Conservation (phyloP, 352 stramenopile species). For the Globisporangium iwayamae region DNA sequence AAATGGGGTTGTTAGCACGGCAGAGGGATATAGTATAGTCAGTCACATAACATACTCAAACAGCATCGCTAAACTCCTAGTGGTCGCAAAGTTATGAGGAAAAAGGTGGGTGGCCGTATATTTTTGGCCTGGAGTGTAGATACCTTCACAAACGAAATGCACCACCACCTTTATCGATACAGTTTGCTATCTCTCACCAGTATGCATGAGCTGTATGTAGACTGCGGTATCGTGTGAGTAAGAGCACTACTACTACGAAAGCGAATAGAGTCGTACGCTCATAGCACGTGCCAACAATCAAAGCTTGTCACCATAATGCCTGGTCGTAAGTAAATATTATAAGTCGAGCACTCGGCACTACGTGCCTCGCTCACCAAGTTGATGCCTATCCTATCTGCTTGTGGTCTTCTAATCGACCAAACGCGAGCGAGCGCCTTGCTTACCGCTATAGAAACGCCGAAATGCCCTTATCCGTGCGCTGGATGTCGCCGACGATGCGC, state of each 20-base stretch:
- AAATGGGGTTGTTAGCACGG: too few species aligned
- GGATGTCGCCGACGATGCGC: conserved; percentile 15
- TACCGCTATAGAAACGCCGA: conserved; percentile 11
- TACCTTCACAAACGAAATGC: neutral
- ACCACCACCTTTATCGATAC: neutral
- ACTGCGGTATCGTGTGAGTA: neutral
- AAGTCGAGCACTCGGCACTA: neutral
- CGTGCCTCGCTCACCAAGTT: neutral
- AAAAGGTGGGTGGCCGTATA: too few species aligned
- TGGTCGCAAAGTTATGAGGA: too few species aligned
- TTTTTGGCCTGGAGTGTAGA: too few species aligned
- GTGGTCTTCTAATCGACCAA: neutral
- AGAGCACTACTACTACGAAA: neutral
- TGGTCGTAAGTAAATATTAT: conserved; percentile 4
- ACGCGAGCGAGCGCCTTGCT: neutral
- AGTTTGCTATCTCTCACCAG: too few species aligned
- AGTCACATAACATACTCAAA: too few species aligned
- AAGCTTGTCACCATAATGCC: neutral
- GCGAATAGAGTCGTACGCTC: neutral
- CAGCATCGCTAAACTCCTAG: too few species aligned
- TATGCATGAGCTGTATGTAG: too few species aligned
- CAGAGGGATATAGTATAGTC: too few species aligned
- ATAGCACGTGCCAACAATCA: too few species aligned
- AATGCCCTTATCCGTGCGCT: conserved; percentile 6
- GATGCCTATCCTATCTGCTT: conserved; percentile 2